Evolutionary conservation across 2,329 filamentous ascomycete species (phyloP).

Genomic region (Paracoccidioides brasiliensis): DNA sequence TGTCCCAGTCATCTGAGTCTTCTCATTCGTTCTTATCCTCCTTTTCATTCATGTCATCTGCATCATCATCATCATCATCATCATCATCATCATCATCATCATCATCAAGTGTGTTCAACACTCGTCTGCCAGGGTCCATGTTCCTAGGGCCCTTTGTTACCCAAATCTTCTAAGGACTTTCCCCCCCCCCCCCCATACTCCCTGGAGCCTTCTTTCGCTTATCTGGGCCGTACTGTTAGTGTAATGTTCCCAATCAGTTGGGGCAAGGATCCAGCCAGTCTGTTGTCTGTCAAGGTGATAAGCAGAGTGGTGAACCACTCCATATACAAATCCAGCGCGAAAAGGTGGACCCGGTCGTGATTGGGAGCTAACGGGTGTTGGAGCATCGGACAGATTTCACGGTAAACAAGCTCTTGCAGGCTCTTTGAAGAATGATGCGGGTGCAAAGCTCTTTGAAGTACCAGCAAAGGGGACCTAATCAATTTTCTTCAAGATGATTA

Average conservation of each 20-base stretch:
- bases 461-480: background rate
- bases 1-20: too few species aligned
- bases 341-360: background rate
- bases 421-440: background rate
- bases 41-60: too few species aligned
- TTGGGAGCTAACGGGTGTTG: background rate
- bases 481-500: background rate
- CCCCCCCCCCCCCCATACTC: too few species aligned
- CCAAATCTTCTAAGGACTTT: too few species aligned
- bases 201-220: too few species aligned
- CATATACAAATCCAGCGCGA: background rate
- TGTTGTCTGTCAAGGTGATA: background rate
- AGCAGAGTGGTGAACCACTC: background rate
- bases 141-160: too few species aligned
- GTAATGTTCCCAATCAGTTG: background rate
- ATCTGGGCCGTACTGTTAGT: too few species aligned
- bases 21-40: too few species aligned
- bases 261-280: background rate
- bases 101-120: too few species aligned
- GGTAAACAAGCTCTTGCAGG: background rate
- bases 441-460: background rate
- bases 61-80: too few species aligned
- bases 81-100: too few species aligned
- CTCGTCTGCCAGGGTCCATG: too few species aligned
- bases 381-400: background rate